phyloP scores from a whole-genome alignment of 176 grass and related monocot species.

The Pontederia crassipes region DNA sequence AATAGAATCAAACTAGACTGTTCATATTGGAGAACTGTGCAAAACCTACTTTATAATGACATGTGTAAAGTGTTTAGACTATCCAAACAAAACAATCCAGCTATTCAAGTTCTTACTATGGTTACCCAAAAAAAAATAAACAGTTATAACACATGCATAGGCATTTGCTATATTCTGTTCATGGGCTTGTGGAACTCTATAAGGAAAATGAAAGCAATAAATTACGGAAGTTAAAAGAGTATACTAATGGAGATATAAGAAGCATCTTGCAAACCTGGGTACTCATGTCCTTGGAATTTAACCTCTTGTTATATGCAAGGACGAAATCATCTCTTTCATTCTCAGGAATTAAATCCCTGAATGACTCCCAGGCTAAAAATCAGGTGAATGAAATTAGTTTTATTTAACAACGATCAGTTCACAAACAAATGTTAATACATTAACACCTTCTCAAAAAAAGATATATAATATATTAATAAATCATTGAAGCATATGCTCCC shows the following conservation, averaged over 20 bases:
- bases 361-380: conserved; percentile 73
- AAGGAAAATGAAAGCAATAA: background rate
- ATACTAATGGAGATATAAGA: conserved; percentile 6
- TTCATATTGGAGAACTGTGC: too few species aligned
- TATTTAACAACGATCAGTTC: background rate
- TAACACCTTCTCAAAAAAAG: too few species aligned
- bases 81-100: too few species aligned
- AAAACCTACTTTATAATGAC: too few species aligned
- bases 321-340: conserved; percentile 78
- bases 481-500: background rate
- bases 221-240: background rate
- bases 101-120: too few species aligned
- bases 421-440: background rate
- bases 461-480: too few species aligned
- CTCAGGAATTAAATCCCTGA: conserved; percentile 90
- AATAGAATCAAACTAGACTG: too few species aligned
- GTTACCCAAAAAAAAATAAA: too few species aligned
- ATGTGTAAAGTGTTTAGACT: too few species aligned
- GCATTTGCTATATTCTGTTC: too few species aligned
- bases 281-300: conserved; percentile 57
- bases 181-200: too few species aligned
- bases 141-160: too few species aligned
- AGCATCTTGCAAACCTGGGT: conserved; percentile 39
- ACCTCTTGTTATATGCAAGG: conserved; percentile 59
- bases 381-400: background rate